phyloP scores from a whole-genome alignment of 108 stramenopile genomes.

The Skeletonema menzelii region DNA sequence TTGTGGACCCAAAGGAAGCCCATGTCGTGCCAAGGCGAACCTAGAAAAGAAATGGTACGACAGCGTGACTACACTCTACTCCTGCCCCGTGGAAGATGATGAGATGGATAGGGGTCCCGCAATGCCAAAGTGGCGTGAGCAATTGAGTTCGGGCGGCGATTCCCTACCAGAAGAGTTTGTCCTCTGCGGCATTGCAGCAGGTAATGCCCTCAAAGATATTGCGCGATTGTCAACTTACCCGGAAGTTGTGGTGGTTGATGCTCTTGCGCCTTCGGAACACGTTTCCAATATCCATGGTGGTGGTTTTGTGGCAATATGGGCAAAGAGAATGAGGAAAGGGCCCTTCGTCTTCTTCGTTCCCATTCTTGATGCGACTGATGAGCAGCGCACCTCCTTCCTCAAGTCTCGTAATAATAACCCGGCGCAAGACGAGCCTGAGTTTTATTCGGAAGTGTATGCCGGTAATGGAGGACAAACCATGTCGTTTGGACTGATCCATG shows the following conservation, averaged over 20 bases:
- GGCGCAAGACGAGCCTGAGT: slow-evolving; percentile 24
- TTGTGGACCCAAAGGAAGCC: slow-evolving; percentile 17
- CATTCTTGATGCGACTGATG: slow-evolving; percentile 28
- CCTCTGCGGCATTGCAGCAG: no score
- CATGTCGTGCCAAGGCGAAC: slow-evolving; percentile 35
- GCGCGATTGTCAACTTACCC: no score
- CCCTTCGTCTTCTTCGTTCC: slow-evolving; percentile 33
- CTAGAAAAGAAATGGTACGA: slow-evolving; percentile 23
- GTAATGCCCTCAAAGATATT: no score
- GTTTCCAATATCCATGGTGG: background rate
- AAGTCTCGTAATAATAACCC: slow-evolving; percentile 30
- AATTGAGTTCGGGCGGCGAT: slow-evolving; percentile 3
- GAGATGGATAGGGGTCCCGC: slow-evolving; percentile 15
- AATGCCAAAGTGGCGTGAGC: slow-evolving; percentile 35
- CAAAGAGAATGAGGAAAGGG: slow-evolving; percentile 12
- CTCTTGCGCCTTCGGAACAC: no score
- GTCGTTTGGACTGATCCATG: slow-evolving; percentile 39
- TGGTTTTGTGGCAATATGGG: slow-evolving; percentile 22
- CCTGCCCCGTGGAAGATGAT: slow-evolving; percentile 19
- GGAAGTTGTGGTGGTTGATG: no score
- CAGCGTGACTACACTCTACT: slow-evolving; percentile 29
- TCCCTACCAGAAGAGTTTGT: slow-evolving; percentile 3
- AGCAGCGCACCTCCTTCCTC: slow-evolving; percentile 28
- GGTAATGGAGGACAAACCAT: slow-evolving; percentile 45
- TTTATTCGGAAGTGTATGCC: slow-evolving; percentile 38